phyloP scores from a whole-genome alignment of 805 yeast species.

The Ogataea pignaliae region DNA sequence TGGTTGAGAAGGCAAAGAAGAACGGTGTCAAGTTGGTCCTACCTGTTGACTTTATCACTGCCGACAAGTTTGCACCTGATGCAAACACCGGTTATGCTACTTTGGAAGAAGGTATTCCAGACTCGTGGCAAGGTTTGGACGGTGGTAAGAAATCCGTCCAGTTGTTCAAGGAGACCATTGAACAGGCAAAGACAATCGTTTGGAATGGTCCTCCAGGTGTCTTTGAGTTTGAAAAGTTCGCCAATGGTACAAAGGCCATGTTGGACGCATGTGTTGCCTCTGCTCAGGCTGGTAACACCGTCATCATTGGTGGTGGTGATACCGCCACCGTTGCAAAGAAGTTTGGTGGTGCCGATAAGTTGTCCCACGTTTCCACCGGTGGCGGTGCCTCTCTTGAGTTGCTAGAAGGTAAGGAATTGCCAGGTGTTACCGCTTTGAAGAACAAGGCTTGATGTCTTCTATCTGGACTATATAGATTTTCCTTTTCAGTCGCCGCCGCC shows the following conservation, averaged over 20 bases:
- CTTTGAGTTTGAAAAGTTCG: conserved; percentile 91
- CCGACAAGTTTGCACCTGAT: conserved; percentile 88
- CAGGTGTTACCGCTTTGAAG: conserved; percentile 68
- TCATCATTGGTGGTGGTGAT: conserved; percentile 99
- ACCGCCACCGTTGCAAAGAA: conserved; percentile 99
- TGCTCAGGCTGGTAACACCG: conserved; percentile 84
- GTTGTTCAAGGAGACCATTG: conserved; percentile 77
- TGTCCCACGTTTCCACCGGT: conserved; percentile 98
- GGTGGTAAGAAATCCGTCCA: conserved; percentile 86
- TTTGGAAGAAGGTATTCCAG: conserved; percentile 90
- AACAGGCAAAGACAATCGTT: conserved; percentile 93
- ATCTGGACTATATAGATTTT: background rate
- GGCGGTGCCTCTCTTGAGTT: conserved; percentile 99
- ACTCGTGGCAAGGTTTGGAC: conserved; percentile 93
- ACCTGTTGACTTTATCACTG: conserved; percentile 95
- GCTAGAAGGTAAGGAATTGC: conserved; percentile 96
- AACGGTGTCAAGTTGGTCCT: conserved; percentile 89
- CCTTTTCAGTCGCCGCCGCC: background rate
- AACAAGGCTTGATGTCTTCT: conserved; percentile 6
- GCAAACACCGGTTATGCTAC: conserved; percentile 84
- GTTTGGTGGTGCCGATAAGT: conserved; percentile 92
- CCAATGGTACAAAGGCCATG: conserved; percentile 86
- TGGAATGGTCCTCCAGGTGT: conserved; percentile 99
- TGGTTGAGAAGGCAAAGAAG: conserved; percentile 94
- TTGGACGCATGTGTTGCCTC: conserved; percentile 86